A percentile compares a stretch with the other conserved stretches of the same genome.
phyloP scores from a whole-genome alignment of 202 grass and related monocot genomes.

The Hordeum pubiflorum region DNA sequence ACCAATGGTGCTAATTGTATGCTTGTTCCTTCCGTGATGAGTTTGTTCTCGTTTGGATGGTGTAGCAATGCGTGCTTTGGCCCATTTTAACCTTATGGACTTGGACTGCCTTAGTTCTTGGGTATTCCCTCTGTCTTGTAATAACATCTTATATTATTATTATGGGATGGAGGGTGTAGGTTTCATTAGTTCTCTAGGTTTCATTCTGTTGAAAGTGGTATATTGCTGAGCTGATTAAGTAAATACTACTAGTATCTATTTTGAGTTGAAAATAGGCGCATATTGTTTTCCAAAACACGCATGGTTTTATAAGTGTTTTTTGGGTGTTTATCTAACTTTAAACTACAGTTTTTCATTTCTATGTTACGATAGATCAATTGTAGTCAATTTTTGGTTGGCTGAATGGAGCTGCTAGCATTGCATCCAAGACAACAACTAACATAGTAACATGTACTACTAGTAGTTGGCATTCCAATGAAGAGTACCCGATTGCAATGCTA shows the following conservation, averaged over 20 bases:
- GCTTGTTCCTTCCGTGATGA: background rate
- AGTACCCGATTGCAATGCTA: background rate
- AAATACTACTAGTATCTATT: background rate
- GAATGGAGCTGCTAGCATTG: background rate
- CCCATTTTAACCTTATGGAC: background rate
- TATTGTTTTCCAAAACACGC: background rate
- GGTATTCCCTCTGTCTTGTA: too few species aligned
- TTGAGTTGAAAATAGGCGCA: background rate
- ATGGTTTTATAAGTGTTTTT: background rate
- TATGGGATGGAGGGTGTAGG: too few species aligned
- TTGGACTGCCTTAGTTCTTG: background rate
- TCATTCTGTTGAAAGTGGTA: background rate
- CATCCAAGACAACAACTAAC: background rate
- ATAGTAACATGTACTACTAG: background rate
- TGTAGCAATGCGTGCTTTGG: background rate
- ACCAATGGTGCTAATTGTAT: background rate
- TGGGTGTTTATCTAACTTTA: background rate
- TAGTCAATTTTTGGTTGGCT: background rate
- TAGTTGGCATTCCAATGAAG: conserved; percentile 1
- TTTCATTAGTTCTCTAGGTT: background rate
- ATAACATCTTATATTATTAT: too few species aligned
- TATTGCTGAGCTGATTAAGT: background rate
- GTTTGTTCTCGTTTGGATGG: background rate
- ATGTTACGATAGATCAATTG: background rate
- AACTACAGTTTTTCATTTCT: background rate